Evolutionary conservation across 2,329 filamentous ascomycete species (phyloP).

Genomic region (Uncinocarpus reesii): DNA sequence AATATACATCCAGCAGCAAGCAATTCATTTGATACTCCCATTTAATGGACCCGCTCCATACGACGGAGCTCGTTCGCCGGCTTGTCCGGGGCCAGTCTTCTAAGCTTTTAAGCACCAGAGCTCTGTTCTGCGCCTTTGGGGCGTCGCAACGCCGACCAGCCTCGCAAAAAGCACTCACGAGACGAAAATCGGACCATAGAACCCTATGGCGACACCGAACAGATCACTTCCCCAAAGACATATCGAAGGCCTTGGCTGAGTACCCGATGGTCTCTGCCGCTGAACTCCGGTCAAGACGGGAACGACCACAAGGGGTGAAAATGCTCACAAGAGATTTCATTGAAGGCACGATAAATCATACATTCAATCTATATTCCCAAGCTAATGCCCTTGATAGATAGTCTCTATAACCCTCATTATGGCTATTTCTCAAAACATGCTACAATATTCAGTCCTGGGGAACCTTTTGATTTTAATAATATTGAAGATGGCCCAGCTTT

Average conservation of each 20-base stretch:
- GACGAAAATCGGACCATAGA: constrained; percentile 36
- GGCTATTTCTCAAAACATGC: constrained; percentile 95
- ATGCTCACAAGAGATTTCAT: constrained; percentile 98
- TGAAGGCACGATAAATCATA: constrained; percentile 53
- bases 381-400: constrained; percentile 48
- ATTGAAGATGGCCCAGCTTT: constrained; percentile 82
- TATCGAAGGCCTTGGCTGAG: constrained; percentile 65
- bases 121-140: background rate
- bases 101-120: background rate
- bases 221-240: constrained; percentile 63
- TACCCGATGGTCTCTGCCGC: constrained; percentile 81
- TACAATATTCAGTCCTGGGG: constrained; percentile 86
- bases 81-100: background rate
- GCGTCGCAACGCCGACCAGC: background rate
- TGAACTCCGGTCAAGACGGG: constrained; percentile 58
- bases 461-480: constrained; percentile 76
- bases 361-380: background rate
- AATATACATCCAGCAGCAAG: no score
- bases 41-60: background rate
- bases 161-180: background rate
- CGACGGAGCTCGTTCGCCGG: background rate
- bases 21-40: no score
- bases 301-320: constrained; percentile 79
- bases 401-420: constrained; percentile 86
- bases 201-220: constrained; percentile 79